These are phyloP conservation scores for Tripterygium wilfordii DNA, from an alignment of 177 flowering plant genomes.

Conservation along the genomic window DNA sequence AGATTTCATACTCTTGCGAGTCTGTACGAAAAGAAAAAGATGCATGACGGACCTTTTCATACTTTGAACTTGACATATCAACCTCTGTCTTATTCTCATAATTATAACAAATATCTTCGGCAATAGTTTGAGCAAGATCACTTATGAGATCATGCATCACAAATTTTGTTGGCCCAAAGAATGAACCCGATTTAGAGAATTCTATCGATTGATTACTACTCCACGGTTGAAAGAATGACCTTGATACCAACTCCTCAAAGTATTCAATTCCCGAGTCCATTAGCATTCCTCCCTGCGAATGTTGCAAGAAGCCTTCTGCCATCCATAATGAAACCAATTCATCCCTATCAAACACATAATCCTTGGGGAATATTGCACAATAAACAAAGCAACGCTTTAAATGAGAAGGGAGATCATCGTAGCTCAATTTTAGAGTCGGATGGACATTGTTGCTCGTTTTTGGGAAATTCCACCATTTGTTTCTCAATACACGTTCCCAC, in stretches of 20 bases:
- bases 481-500: slow-evolving; percentile 5
- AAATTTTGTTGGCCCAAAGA: too few relatives aligned
- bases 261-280: neutral
- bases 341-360: neutral
- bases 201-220: too few relatives aligned
- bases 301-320: neutral
- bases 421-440: slow-evolving; percentile 5
- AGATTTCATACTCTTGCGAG: neutral
- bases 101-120: neutral
- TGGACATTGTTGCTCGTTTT: neutral
- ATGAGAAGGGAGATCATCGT: slow-evolving; percentile 1
- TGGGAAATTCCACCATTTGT: slow-evolving; percentile 7
- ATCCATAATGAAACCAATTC: neutral
- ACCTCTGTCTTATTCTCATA: neutral
- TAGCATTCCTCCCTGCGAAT: too few relatives aligned
- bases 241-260: slow-evolving; percentile 1
- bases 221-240: slow-evolving; percentile 2
- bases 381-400: slow-evolving; percentile 2
- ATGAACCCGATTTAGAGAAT: too few relatives aligned
- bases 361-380: neutral
- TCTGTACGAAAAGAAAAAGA: neutral
- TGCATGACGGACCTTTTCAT: neutral
- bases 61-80: too few relatives aligned
- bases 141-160: neutral
- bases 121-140: neutral